Percentiles rank a stretch among this genome's conserved stretches.
Evolutionary conservation across 2,329 filamentous ascomycete genomes (phyloP).

Genomic region (Fusarium sp.): DNA sequence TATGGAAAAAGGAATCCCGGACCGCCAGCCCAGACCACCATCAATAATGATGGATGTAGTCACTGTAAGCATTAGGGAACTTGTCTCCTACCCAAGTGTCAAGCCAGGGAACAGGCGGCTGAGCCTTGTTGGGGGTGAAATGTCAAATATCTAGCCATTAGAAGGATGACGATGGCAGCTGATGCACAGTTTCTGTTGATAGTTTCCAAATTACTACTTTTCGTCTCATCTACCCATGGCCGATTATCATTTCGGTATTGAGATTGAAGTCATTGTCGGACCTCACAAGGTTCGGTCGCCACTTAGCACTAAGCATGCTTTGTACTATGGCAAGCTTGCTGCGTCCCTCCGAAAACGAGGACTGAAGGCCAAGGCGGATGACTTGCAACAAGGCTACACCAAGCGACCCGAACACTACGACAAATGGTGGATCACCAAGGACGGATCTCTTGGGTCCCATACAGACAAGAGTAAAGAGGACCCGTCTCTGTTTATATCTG

Average conservation of each 20-base stretch:
- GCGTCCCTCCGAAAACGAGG: not conserved
- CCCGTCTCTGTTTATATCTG: too few species aligned
- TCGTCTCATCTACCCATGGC: not conserved
- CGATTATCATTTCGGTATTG: not conserved
- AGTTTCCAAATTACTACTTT: not conserved
- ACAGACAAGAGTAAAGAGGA: not conserved
- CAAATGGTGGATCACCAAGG: not conserved
- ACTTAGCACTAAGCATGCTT: not conserved
- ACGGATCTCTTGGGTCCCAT: not conserved
- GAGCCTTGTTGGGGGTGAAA: not conserved
- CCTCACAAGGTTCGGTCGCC: not conserved
- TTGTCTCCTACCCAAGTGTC: too few species aligned
- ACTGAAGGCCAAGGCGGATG: not conserved
- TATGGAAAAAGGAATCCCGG: not conserved
- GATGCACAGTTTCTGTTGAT: not conserved
- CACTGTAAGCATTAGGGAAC: not conserved
- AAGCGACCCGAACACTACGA: not conserved
- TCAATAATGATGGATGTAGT: not conserved
- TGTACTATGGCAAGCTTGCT: not conserved
- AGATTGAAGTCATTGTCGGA: not conserved
- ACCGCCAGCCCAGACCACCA: not conserved
- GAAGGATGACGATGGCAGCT: too few species aligned
- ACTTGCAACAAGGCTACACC: not conserved
- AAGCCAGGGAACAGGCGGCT: not conserved
- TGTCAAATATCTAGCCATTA: not conserved